Conservation (phyloP, 768 basidiomycete species). For the Chalciporus chontae region DNA sequence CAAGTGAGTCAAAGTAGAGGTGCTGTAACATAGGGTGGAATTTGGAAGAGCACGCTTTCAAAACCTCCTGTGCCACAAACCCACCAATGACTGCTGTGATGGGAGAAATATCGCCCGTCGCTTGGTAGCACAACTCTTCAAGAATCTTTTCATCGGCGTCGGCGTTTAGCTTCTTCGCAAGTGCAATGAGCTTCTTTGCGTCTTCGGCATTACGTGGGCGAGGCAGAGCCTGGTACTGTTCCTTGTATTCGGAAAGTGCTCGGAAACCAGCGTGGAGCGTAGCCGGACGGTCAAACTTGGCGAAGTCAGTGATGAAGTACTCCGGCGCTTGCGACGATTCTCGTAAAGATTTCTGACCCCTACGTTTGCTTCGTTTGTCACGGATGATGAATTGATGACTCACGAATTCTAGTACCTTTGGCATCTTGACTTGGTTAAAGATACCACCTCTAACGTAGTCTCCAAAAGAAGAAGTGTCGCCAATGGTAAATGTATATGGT, state of each 20-base stretch:
- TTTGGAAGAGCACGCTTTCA: slow-evolving; percentile 96
- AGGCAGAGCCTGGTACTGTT: slow-evolving; percentile 66
- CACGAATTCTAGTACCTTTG: slow-evolving; percentile 92
- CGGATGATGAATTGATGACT: slow-evolving; percentile 30
- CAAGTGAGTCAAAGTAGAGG: slow-evolving; percentile 96
- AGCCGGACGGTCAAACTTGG: slow-evolving; percentile 91
- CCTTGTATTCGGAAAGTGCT: slow-evolving; percentile 77
- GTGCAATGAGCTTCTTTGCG: slow-evolving; percentile 61
- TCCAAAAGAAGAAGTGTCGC: slow-evolving; percentile 77
- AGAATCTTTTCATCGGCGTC: slow-evolving; percentile 81
- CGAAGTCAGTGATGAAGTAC: slow-evolving; percentile 92
- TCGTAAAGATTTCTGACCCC: slow-evolving; percentile 80
- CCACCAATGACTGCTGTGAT: slow-evolving; percentile 93
- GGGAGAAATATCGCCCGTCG: slow-evolving; percentile 85
- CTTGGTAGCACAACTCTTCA: slow-evolving; percentile 86
- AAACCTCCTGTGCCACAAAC: slow-evolving; percentile 95
- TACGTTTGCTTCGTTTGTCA: slow-evolving; percentile 1
- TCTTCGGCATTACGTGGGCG: slow-evolving; percentile 81
- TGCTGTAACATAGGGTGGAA: slow-evolving; percentile 96
- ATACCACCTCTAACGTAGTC: slow-evolving; percentile 86
- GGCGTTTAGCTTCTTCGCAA: slow-evolving; percentile 75
- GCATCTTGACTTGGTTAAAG: slow-evolving; percentile 99
- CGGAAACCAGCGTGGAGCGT: slow-evolving; percentile 94
- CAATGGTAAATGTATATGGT: slow-evolving; percentile 96
- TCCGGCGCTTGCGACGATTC: slow-evolving; percentile 83